A percentile compares a stretch with the other conserved stretches of the same genome.
Conservation (phyloP, 768 basidiomycete species). For the Kwoniella dejecticola region DNA sequence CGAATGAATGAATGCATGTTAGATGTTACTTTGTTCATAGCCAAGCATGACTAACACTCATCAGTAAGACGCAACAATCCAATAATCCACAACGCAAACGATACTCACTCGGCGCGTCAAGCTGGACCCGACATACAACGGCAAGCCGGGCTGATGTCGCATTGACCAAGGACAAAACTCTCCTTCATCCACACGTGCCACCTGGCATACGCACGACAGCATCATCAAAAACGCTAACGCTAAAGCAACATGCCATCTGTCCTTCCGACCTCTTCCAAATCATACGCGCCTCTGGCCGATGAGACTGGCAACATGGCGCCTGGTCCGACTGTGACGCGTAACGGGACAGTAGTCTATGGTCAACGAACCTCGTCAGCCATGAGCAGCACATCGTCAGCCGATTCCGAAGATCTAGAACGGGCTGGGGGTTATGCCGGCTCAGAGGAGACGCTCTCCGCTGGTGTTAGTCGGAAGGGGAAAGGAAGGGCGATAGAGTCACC, state of each 20-base stretch:
- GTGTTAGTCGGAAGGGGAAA: slow-evolving; percentile 20
- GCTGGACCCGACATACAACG: too few species aligned
- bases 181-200: not conserved
- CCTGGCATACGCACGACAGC: too few species aligned
- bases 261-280: slow-evolving; percentile 15
- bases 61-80: too few species aligned
- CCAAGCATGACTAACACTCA: too few species aligned
- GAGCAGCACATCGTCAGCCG: slow-evolving; percentile 22
- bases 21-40: too few species aligned
- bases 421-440: slow-evolving; percentile 10
- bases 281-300: slow-evolving; percentile 42
- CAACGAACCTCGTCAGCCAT: slow-evolving; percentile 16
- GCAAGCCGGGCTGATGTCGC: too few species aligned
- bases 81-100: too few species aligned
- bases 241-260: slow-evolving; percentile 32
- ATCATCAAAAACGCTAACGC: not conserved
- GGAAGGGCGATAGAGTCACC: slow-evolving; percentile 9
- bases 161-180: too few species aligned
- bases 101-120: too few species aligned
- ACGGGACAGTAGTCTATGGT: slow-evolving; percentile 37
- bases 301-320: slow-evolving; percentile 37
- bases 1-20: too few species aligned
- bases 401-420: slow-evolving; percentile 20
- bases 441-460: slow-evolving; percentile 31
- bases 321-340: slow-evolving; percentile 29